Conservation (phyloP, 2,329 filamentous ascomycete genomes). For the Fusarium papillatum region DNA sequence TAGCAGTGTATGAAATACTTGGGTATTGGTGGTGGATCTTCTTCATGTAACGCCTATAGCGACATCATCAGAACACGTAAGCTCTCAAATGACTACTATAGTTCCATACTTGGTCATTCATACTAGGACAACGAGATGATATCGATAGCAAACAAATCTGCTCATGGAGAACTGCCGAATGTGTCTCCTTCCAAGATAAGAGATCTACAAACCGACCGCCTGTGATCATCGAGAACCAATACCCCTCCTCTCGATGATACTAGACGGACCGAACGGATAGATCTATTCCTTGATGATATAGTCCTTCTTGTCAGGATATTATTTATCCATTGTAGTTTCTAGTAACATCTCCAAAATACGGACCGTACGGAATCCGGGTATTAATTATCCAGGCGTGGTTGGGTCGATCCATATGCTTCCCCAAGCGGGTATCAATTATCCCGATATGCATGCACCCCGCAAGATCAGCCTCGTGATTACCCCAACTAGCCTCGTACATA, state of each 20-base stretch:
- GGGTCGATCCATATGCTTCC: background rate
- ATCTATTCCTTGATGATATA: background rate
- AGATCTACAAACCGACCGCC: too few species aligned
- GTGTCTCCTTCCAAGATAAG: background rate
- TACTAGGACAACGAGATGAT: background rate
- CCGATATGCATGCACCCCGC: constrained; percentile 9
- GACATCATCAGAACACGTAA: background rate
- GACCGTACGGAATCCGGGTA: background rate
- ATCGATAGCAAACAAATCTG: background rate
- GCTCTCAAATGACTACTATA: background rate
- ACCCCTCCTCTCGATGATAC: background rate
- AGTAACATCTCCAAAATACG: background rate
- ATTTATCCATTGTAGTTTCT: background rate
- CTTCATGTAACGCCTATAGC: background rate
- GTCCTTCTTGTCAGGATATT: background rate
- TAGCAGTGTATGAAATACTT: too few species aligned
- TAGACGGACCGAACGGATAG: background rate
- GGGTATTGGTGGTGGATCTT: background rate
- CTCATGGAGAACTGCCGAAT: background rate
- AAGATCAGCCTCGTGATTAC: background rate
- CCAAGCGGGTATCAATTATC: constrained; percentile 10
- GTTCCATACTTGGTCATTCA: background rate
- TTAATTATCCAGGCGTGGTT: constrained; percentile 6
- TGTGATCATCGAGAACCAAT: too few species aligned
- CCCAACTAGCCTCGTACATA: background rate